phyloP scores from a whole-genome alignment of 2,329 filamentous ascomycete species.

The Huntiella abstrusa region DNA sequence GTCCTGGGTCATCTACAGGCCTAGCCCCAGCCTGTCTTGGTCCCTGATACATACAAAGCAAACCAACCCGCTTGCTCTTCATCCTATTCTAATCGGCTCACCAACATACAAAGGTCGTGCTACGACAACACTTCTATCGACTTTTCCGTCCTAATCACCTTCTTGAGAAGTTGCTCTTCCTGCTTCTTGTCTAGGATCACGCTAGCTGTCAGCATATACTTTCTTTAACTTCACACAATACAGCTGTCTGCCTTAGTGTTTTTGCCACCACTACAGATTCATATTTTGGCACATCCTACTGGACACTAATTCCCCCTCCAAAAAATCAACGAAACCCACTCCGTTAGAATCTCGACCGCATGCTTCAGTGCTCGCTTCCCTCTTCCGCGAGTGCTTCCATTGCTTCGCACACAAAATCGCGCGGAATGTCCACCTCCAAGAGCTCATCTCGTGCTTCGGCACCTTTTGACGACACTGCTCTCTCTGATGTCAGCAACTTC shows the following conservation, averaged over 20 bases:
- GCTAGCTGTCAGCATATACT: background rate
- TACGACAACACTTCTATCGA: background rate
- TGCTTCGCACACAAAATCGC: background rate
- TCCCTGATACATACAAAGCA: constrained; percentile 1
- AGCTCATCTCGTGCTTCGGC: constrained; percentile 75
- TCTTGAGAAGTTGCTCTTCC: background rate
- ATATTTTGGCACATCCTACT: background rate
- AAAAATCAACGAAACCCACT: background rate
- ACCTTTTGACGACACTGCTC: constrained; percentile 52
- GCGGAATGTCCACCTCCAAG: constrained; percentile 60
- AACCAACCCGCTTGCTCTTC: background rate
- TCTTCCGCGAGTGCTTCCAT: background rate
- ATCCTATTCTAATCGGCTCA: constrained; percentile 3
- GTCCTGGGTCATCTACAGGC: background rate
- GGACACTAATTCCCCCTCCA: background rate
- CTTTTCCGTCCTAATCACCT: background rate
- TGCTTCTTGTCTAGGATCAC: background rate
- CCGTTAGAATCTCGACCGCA: background rate
- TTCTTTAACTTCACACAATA: background rate
- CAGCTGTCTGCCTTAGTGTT: background rate
- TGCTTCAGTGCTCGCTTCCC: background rate
- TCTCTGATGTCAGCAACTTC: constrained; percentile 64
- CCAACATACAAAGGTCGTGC: background rate
- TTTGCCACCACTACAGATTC: background rate
- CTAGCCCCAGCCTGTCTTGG: constrained; percentile 1